phyloP scores from a whole-genome alignment of 1,284 basidiomycete species.

The Boletus semigastroideus region DNA sequence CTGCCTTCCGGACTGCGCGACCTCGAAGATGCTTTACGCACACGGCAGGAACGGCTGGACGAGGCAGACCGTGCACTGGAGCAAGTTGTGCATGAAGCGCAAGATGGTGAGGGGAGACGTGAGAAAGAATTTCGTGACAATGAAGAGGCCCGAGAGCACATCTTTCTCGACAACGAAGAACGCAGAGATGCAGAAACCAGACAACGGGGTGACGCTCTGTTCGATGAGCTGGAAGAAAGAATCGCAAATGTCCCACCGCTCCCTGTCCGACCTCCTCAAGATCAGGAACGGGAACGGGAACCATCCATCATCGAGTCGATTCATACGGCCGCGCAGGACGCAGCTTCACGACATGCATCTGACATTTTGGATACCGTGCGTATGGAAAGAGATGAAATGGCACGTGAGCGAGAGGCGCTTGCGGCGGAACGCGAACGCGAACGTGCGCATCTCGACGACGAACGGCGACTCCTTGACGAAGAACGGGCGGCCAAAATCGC shows the following conservation, averaged over 20 bases:
- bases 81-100: constrained; percentile 45
- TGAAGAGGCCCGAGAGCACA: constrained; percentile 61
- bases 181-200: constrained; percentile 53
- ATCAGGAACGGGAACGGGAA: constrained; percentile 23
- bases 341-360: constrained; percentile 51
- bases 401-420: constrained; percentile 50
- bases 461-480: constrained; percentile 48
- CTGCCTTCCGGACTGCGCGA: constrained; percentile 5
- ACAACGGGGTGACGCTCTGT: constrained; percentile 50
- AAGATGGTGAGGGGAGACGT: constrained; percentile 58
- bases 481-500: constrained; percentile 53
- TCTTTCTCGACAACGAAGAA: constrained; percentile 60
- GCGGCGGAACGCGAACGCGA: constrained; percentile 52
- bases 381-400: constrained; percentile 58
- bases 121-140: constrained; percentile 60
- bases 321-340: constrained; percentile 40
- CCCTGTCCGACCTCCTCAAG: constrained; percentile 21
- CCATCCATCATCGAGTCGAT: constrained; percentile 30
- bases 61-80: constrained; percentile 52
- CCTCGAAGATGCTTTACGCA: constrained; percentile 50
- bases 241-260: constrained; percentile 29
- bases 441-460: constrained; percentile 45
- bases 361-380: constrained; percentile 59
- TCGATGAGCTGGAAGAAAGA: constrained; percentile 45
- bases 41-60: constrained; percentile 52